phyloP scores from a whole-genome alignment of 2,329 filamentous ascomycete species.

The Graphilbum fragrans region DNA sequence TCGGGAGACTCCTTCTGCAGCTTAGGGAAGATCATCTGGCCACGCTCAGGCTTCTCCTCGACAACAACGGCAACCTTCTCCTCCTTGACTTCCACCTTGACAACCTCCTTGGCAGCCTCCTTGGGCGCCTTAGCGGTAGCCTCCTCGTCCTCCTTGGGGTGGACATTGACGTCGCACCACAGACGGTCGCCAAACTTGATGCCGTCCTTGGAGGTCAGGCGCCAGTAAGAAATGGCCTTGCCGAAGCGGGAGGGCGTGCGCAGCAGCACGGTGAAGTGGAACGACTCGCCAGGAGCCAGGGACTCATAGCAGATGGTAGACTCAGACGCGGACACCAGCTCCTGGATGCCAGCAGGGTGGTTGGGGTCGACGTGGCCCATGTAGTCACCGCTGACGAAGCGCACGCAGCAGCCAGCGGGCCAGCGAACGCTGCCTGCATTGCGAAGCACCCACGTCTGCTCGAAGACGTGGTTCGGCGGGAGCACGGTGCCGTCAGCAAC shows the following conservation, averaged over 20 bases:
- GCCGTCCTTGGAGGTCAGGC: constrained; percentile 70
- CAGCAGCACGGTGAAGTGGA: constrained; percentile 72
- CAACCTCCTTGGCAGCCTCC: constrained; percentile 33
- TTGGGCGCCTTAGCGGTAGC: constrained; percentile 47
- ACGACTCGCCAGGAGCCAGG: constrained; percentile 61
- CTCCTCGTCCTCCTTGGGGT: constrained; percentile 23
- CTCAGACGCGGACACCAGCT: constrained; percentile 68
- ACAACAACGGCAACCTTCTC: constrained; percentile 8
- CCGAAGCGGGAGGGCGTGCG: constrained; percentile 68
- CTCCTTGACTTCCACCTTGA: constrained; percentile 5
- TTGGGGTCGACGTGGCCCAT: constrained; percentile 84
- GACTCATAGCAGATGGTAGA: constrained; percentile 63
- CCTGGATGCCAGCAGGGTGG: constrained; percentile 64
- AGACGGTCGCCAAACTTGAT: constrained; percentile 82
- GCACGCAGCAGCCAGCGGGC: constrained; percentile 83
- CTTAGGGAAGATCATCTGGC: constrained; percentile 93
- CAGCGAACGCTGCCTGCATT: constrained; percentile 71
- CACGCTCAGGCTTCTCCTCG: constrained; percentile 25
- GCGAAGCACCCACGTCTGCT: constrained; percentile 82
- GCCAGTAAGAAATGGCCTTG: constrained; percentile 91
- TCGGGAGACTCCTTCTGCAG: constrained; percentile 87
- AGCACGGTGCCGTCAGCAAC: constrained; percentile 68
- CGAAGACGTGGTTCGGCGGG: constrained; percentile 59
- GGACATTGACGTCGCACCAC: constrained; percentile 84
- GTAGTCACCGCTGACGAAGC: constrained; percentile 86